phyloP scores from a whole-genome alignment of 768 basidiomycete species.

The Kwoniella mangroviensis region DNA sequence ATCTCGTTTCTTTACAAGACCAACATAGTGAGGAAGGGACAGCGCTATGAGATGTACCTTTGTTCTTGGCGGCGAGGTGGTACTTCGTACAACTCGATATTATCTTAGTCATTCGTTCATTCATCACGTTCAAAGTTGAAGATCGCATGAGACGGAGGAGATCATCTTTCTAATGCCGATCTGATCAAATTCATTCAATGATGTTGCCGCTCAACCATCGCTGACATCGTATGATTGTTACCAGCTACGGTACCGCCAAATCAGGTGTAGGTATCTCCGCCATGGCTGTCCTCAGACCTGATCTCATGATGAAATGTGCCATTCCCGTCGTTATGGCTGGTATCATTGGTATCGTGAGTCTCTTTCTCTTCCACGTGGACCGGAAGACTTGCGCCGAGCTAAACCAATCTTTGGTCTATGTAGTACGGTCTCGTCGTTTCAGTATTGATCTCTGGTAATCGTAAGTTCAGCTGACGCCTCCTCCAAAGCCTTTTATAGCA shows the following conservation, averaged over 20 bases:
- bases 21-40: background rate
- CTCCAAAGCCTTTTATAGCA: background rate
- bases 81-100: too few relatives aligned
- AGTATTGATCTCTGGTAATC: slow-evolving; percentile 86
- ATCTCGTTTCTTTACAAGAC: background rate
- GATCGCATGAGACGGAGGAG: background rate
- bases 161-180: background rate
- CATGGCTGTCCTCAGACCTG: slow-evolving; percentile 95
- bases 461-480: slow-evolving; percentile 63
- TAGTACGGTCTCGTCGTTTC: slow-evolving; percentile 97
- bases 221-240: background rate
- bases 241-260: slow-evolving; percentile 97
- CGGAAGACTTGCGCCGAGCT: background rate
- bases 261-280: slow-evolving; percentile 77
- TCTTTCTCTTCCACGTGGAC: background rate
- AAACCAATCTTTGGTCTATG: background rate
- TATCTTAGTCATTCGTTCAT: background rate
- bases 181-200: background rate
- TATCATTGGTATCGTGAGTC: slow-evolving; percentile 91
- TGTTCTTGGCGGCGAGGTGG: slow-evolving; percentile 16
- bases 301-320: slow-evolving; percentile 95
- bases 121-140: background rate
- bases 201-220: slow-evolving; percentile 4
- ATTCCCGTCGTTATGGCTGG: slow-evolving; percentile 99
- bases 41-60: slow-evolving; percentile 8